Base-by-base conservation (phyloP, 371 early-diverging fungal genomes). In the Basidiobolus meristosporus region DNA sequence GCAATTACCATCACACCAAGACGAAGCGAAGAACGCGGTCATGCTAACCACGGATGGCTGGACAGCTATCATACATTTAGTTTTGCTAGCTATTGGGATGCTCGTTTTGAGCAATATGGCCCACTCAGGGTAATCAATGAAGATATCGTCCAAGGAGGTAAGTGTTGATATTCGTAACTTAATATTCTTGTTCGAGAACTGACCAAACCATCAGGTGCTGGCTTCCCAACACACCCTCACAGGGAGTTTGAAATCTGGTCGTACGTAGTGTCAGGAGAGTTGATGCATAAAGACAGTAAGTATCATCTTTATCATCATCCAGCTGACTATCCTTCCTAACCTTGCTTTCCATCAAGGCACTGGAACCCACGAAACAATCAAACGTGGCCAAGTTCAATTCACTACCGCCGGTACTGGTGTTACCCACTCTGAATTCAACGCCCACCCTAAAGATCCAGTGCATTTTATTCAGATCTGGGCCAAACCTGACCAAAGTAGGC, bases 401-500 rank as follows among this genome's bases (percentile, higher is more conserved):
- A 59, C 59, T 6, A 34, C 51, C 14, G 56, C 59, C 11, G 55
- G 53, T 11, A 55, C 51, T 23, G 59, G 59, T 19, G 47, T 59
- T 19, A 17, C 39, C 1, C 59, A 59, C 38, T 47, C 47, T 10
- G 55, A 59, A 42, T 44, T 47, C 33, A 55, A 54, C 41, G 40
- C 22, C 14, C 38, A 48, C 15, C 18, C 22, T 14, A 31, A 20
- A 7, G 33, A 29, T 19, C 44, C 50, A 1, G 51, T 49, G 9
- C 47, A 55, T 37, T 50, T 59, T 29, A 41, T 59, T 18, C 59
- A 59, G 38, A 44, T 57, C 21, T 57, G 58, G 54, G 47, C 45
- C 4, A 40, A 43, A 11, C 52, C 56, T 2, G 28, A 46, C 15
- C 19, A 14, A 3, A 7, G 16, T 15, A 43, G 37, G 5, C 46